A percentile compares a stretch with the other conserved stretches of the same genome.
Evolutionary conservation across 148 eudicot species (phyloP).

Genomic region (Bassia scoparia): DNA sequence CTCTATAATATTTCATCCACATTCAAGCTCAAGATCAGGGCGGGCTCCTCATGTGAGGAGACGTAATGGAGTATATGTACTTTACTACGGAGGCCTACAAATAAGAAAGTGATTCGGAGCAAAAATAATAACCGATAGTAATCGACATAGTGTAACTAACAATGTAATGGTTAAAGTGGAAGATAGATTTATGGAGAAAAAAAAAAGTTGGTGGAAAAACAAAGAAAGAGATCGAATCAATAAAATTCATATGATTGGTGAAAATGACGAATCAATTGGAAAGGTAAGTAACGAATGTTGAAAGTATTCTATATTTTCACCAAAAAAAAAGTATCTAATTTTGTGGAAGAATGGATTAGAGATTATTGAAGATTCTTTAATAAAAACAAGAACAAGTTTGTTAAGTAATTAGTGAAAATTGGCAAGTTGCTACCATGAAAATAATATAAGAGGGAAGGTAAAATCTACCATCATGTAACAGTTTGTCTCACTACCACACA

Average conservation of each 20-base stretch:
- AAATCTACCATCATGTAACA: not conserved
- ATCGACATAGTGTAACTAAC: no score
- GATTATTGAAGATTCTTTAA: not conserved
- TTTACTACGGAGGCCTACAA: no score
- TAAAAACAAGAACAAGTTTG: not conserved
- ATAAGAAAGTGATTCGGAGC: no score
- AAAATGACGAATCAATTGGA: not conserved
- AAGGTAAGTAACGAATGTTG: not conserved
- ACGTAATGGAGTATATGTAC: no score
- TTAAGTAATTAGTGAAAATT: not conserved
- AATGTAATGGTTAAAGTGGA: not conserved
- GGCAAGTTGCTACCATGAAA: not conserved
- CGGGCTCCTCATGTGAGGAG: no score
- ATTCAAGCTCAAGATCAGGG: no score
- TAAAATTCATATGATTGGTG: not conserved
- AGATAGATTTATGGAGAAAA: no score
- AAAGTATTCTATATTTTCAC: no score
- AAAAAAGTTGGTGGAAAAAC: not conserved
- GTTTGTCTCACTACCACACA: not conserved
- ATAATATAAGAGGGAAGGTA: slow-evolving; percentile 8
- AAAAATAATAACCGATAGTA: no score
- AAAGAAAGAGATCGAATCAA: not conserved
- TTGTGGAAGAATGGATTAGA: not conserved
- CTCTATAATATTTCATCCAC: no score
- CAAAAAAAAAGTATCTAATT: no score